Percentiles rank a stretch among this genome's conserved stretches.
Evolutionary conservation across 768 basidiomycete species (phyloP).

Genomic region (Roridomyces roridus): DNA sequence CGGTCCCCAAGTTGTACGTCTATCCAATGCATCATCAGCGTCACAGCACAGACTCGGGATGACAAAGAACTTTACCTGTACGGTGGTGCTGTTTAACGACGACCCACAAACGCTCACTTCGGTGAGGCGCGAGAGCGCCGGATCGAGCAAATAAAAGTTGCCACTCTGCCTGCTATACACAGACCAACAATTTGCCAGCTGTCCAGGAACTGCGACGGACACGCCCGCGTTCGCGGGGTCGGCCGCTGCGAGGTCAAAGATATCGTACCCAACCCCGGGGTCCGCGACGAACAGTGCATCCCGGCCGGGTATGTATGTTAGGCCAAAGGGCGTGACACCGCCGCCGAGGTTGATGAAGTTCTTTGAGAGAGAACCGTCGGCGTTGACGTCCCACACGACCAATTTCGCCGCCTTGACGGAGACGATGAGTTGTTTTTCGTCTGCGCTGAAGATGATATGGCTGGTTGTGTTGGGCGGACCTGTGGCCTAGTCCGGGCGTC

Average conservation of each 20-base stretch:
- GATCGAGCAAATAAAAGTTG: conserved; percentile 32
- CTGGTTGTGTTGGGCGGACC: conserved; percentile 24
- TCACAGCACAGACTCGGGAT: too few species aligned
- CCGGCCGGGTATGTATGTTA: conserved; percentile 20
- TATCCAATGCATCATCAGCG: background rate
- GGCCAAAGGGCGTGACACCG: conserved; percentile 39
- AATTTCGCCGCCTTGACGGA: conserved; percentile 43
- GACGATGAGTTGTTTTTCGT: conserved; percentile 36
- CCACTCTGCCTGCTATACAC: conserved; percentile 28
- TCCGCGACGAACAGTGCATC: conserved; percentile 18
- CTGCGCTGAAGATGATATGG: conserved; percentile 39
- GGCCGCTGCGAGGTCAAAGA: conserved; percentile 18
- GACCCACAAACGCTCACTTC: conserved; percentile 25
- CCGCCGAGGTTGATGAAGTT: conserved; percentile 32
- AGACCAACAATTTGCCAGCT: conserved; percentile 30
- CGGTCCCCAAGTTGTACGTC: conserved; percentile 12
- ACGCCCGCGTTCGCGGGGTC: background rate
- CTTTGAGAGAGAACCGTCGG: conserved; percentile 35
- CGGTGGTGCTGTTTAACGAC: conserved; percentile 12
- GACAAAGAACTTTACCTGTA: background rate
- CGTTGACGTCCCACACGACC: conserved; percentile 39
- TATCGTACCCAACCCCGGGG: conserved; percentile 21
- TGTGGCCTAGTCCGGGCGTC: conserved; percentile 8
- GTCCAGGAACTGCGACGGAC: conserved; percentile 16
- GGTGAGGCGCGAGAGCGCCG: conserved; percentile 19